These are phyloP conservation scores for Solanum sejunctum DNA, from an alignment of 257 asterid species.

Conservation along the genomic window DNA sequence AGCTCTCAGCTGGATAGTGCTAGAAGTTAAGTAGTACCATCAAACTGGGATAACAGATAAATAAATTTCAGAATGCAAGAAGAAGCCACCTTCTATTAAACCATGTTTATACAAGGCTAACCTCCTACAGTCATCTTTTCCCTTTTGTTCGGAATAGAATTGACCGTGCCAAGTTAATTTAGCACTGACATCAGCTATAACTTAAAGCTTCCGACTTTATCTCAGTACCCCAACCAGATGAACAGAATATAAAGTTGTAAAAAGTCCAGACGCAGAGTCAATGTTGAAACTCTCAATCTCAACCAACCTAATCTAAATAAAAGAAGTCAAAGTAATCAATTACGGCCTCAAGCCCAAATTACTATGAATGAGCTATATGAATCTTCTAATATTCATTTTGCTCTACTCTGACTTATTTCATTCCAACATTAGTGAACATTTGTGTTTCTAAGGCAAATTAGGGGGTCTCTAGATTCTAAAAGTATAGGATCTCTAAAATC, in stretches of 20 bases:
- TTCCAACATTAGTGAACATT: background rate
- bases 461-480: background rate
- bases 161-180: background rate
- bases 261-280: background rate
- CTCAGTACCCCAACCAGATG: background rate
- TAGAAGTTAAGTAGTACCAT: background rate
- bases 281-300: background rate
- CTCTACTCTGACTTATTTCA: background rate
- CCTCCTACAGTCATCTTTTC: background rate
- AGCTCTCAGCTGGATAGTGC: background rate
- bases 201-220: background rate
- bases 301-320: background rate
- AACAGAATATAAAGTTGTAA: background rate
- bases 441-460: background rate
- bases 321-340: background rate
- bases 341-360: background rate
- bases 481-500: background rate
- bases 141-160: background rate
- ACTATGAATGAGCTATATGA: background rate
- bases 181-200: background rate
- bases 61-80: background rate
- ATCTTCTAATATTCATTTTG: background rate
- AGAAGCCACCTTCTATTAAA: background rate
- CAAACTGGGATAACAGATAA: background rate
- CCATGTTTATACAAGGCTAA: background rate